Percentiles rank a stretch among this genome's conserved stretches.
Evolutionary conservation across 352 stramenopile genomes (phyloP).

Genomic region (Globisporangium canariense): DNA sequence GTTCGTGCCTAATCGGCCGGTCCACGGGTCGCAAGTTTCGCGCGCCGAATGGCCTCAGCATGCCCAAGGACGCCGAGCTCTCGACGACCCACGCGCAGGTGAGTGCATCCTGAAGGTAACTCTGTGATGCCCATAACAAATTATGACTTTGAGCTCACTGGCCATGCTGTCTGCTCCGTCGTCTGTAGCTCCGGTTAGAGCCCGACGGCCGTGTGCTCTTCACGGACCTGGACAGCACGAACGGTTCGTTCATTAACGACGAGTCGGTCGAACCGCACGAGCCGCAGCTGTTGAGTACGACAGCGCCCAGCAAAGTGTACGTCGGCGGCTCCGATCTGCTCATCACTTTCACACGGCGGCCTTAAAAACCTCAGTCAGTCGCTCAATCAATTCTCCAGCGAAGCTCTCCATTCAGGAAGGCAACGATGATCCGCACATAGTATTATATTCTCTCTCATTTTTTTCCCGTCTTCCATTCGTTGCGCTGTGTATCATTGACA

Average conservation of each 20-base stretch:
- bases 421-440: conserved; percentile 25
- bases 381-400: neutral
- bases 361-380: conserved; percentile 13
- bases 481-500: neutral
- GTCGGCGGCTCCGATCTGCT: conserved; percentile 55
- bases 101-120: neutral
- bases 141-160: neutral
- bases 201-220: conserved; percentile 56
- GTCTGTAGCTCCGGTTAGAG: conserved; percentile 59
- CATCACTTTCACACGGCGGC: conserved; percentile 47
- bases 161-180: neutral
- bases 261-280: conserved; percentile 43
- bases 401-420: neutral
- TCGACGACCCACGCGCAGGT: conserved; percentile 84
- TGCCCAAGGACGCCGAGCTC: conserved; percentile 76
- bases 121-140: neutral
- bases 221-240: conserved; percentile 80
- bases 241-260: conserved; percentile 70
- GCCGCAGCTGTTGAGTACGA: conserved; percentile 37
- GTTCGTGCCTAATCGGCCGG: conserved; percentile 64
- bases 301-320: conserved; percentile 43
- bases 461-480: conserved; percentile 9
- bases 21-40: conserved; percentile 82
- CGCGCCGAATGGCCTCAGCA: conserved; percentile 59
- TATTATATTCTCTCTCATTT: conserved; percentile 38